Conservation (phyloP, 2,329 filamentous ascomycete species). For the Aspergillus flavus region DNA sequence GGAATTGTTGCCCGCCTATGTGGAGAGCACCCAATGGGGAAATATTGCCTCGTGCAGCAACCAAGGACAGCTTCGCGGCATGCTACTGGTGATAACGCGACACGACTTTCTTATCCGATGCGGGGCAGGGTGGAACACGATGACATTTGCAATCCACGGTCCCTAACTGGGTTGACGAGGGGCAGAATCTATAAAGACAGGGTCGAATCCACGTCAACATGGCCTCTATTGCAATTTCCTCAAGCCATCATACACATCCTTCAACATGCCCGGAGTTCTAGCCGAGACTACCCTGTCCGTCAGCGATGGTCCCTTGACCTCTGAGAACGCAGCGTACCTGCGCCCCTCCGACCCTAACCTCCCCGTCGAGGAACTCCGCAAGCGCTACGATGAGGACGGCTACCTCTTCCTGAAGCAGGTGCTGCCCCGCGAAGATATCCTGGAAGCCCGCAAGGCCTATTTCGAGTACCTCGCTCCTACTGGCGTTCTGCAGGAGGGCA, state of each 20-base stretch:
- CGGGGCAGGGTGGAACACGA: not conserved
- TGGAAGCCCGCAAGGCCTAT: slow-evolving; percentile 55
- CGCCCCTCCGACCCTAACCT: slow-evolving; percentile 47
- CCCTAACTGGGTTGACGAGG: not conserved
- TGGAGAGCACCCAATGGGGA: slow-evolving; percentile 4
- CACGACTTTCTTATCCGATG: not conserved
- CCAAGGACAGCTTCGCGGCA: not conserved
- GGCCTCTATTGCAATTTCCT: not conserved
- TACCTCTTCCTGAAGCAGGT: slow-evolving; percentile 61
- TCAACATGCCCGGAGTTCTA: slow-evolving; percentile 18
- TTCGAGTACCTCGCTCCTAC: slow-evolving; percentile 58
- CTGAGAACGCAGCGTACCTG: slow-evolving; percentile 47
- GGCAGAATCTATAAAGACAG: not conserved
- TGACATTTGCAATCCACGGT: not conserved
- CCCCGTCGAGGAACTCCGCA: slow-evolving; percentile 53
- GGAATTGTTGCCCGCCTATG: slow-evolving; percentile 5
- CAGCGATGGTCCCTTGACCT: slow-evolving; percentile 51
- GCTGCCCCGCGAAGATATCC: slow-evolving; percentile 56
- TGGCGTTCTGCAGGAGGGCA: slow-evolving; percentile 58
- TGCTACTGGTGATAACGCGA: not conserved
- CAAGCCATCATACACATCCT: not conserved
- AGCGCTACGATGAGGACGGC: slow-evolving; percentile 52
- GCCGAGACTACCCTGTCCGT: slow-evolving; percentile 30
- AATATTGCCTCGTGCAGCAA: slow-evolving; percentile 7
- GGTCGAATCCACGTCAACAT: not conserved